phyloP scores from a whole-genome alignment of 2,329 filamentous ascomycete genomes.

The Pezicula neosporulosa region DNA sequence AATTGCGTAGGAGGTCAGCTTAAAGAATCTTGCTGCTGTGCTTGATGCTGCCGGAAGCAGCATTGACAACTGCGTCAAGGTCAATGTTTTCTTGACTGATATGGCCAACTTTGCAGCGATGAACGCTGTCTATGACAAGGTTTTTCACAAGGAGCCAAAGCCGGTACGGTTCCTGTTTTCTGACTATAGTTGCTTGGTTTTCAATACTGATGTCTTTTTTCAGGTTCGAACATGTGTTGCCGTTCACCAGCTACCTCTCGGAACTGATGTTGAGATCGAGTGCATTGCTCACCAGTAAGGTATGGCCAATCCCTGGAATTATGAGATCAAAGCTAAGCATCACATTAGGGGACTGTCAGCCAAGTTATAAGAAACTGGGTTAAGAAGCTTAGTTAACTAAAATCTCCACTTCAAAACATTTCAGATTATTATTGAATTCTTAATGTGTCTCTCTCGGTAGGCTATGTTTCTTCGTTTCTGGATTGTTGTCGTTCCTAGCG shows the following conservation, averaged over 20 bases:
- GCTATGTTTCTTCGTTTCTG: neutral
- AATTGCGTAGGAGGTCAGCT: constrained; percentile 42
- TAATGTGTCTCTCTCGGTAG: neutral
- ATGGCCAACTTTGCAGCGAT: constrained; percentile 62
- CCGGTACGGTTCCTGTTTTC: constrained; percentile 34
- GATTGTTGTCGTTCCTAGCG: constrained; percentile 8
- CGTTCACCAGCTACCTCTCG: constrained; percentile 45
- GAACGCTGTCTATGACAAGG: constrained; percentile 52
- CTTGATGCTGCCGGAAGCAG: constrained; percentile 57
- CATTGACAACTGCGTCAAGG: constrained; percentile 60
- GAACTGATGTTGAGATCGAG: constrained; percentile 52
- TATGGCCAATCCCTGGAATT: neutral
- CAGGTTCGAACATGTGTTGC: constrained; percentile 44
- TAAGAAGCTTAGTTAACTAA: too few species aligned
- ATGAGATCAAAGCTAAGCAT: neutral
- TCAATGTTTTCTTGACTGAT: constrained; percentile 62
- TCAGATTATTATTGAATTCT: neutral
- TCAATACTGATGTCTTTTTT: constrained; percentile 21
- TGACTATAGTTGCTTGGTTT: neutral
- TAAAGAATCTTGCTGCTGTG: constrained; percentile 56
- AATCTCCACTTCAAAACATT: neutral
- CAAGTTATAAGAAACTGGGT: too few species aligned
- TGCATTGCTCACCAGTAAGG: constrained; percentile 38
- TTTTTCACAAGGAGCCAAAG: constrained; percentile 41
- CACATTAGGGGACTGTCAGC: neutral